These are phyloP conservation scores for Crithidia sp. DNA, from an alignment of 208 protist species.

Conservation along the genomic window DNA sequence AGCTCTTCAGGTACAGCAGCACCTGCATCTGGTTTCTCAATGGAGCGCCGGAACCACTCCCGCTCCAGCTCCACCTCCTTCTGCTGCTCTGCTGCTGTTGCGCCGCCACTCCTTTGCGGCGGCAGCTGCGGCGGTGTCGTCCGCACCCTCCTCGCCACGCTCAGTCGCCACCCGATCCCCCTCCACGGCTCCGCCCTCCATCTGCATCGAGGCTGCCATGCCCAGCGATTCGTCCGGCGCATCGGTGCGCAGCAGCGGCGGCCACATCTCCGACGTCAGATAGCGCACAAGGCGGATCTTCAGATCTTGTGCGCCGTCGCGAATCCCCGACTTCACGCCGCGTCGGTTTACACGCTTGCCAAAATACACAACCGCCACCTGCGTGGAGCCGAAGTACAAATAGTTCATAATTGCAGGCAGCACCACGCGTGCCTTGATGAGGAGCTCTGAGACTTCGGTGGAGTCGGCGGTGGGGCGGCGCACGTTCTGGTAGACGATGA, in stretches of 20 bases:
- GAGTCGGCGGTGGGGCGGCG: constrained; percentile 28
- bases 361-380: constrained; percentile 67
- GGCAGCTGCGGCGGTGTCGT: not conserved
- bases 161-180: not conserved
- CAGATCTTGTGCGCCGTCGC: constrained; percentile 62
- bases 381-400: constrained; percentile 59
- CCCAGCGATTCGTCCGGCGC: constrained; percentile 66
- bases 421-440: constrained; percentile 44
- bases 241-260: constrained; percentile 64
- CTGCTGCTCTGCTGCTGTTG: constrained; percentile 5
- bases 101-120: not conserved
- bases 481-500: constrained; percentile 72
- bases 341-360: constrained; percentile 43
- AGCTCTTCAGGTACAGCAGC: constrained; percentile 66
- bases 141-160: not conserved
- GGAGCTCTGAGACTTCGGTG: constrained; percentile 41
- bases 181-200: not conserved
- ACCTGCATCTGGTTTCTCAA: constrained; percentile 76
- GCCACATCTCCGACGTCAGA: constrained; percentile 71
- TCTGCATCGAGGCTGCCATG: constrained; percentile 1
- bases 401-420: constrained; percentile 74
- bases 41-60: constrained; percentile 51
- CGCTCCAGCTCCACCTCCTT: constrained; percentile 45
- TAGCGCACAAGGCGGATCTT: constrained; percentile 71
- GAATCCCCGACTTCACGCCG: constrained; percentile 45